These are phyloP conservation scores for Ogataea methanolica DNA, from an alignment of 805 yeast genomes.

Conservation along the genomic window DNA sequence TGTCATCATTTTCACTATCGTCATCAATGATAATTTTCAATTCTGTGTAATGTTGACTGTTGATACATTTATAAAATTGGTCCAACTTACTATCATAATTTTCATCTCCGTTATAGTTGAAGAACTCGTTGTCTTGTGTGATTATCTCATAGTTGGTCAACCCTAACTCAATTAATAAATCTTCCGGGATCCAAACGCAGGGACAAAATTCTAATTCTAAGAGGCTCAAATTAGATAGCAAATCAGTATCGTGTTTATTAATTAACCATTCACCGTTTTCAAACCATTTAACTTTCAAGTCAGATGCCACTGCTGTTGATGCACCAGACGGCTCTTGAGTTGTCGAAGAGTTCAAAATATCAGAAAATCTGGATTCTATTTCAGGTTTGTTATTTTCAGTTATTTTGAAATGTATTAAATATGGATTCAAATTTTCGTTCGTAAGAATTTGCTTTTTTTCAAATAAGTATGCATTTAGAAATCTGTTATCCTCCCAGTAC, in stretches of 20 bases:
- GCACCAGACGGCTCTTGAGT: not conserved
- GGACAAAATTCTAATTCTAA: constrained; percentile 29
- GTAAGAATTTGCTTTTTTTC: constrained; percentile 14
- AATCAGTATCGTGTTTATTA: constrained; percentile 11
- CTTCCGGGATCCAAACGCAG: constrained; percentile 31
- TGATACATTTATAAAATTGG: constrained; percentile 15
- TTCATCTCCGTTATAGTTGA: constrained; percentile 12
- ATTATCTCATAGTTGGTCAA: constrained; percentile 22
- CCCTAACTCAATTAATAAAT: constrained; percentile 19
- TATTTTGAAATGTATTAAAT: constrained; percentile 30
- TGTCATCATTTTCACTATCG: not conserved
- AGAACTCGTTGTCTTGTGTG: constrained; percentile 20
- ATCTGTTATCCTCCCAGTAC: constrained; percentile 30
- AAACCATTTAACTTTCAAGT: constrained; percentile 21
- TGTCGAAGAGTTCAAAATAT: not conserved
- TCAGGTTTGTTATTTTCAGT: constrained; percentile 17
- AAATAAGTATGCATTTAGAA: constrained; percentile 16
- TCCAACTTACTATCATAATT: constrained; percentile 12
- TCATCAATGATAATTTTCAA: constrained; percentile 1
- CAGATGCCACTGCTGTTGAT: not conserved
- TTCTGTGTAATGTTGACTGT: constrained; percentile 13
- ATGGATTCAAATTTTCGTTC: constrained; percentile 16
- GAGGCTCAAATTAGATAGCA: constrained; percentile 16
- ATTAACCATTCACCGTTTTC: constrained; percentile 24
- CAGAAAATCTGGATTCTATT: constrained; percentile 4